Conservation (phyloP, 495 filamentous ascomycete species). For the Penicillium pancosmium region DNA sequence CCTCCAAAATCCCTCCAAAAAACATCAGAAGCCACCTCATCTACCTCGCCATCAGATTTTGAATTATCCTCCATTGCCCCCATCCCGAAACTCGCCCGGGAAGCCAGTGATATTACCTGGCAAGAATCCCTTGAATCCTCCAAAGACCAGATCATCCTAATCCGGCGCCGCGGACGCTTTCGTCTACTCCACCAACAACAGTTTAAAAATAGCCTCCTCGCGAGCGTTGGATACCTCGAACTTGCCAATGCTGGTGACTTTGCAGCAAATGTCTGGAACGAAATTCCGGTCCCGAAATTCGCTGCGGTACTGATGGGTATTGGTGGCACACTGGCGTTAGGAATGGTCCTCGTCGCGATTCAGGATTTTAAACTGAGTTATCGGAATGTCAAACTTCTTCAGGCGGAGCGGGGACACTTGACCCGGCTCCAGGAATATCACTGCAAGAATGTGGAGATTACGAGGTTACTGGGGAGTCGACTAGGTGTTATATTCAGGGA, state of each 20-base stretch:
- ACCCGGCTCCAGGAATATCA: conserved; percentile 20
- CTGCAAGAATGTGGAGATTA: conserved; percentile 18
- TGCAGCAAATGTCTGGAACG: conserved; percentile 57
- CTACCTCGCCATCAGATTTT: not conserved
- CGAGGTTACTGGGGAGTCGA: conserved; percentile 29
- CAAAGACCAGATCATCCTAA: conserved; percentile 23
- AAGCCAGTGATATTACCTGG: conserved; percentile 29
- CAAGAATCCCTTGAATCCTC: conserved; percentile 20
- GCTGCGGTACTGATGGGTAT: conserved; percentile 52
- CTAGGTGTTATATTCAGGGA: conserved; percentile 45
- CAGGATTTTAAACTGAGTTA: conserved; percentile 46
- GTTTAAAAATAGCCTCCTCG: conserved; percentile 51
- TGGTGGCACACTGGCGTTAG: conserved; percentile 47
- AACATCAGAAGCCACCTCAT: not conserved
- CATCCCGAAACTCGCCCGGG: conserved; percentile 24
- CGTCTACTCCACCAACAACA: conserved; percentile 34
- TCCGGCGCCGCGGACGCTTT: conserved; percentile 24
- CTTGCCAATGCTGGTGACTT: conserved; percentile 57
- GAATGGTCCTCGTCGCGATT: conserved; percentile 46
- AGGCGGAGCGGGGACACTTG: conserved; percentile 39
- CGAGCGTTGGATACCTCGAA: conserved; percentile 52
- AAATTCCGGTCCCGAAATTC: conserved; percentile 46
- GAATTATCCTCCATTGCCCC: conserved; percentile 11
- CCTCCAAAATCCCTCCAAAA: not conserved
- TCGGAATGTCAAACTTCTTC: conserved; percentile 45